These are phyloP conservation scores for Yamadazyma aaseri DNA, from an alignment of 1,139 yeast genomes.

Conservation along the genomic window DNA sequence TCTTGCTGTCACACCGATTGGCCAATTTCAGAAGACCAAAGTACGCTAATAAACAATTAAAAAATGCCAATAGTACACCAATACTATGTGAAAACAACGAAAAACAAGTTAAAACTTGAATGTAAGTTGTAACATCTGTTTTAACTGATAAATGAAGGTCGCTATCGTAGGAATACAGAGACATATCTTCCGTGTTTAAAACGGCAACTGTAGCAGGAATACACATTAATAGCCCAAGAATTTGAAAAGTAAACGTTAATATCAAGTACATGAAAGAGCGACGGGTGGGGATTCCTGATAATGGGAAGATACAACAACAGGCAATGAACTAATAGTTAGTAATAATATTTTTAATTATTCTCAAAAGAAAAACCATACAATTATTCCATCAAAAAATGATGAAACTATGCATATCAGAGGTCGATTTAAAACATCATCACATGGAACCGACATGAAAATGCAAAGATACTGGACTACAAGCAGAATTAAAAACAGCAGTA, in stretches of 20 bases:
- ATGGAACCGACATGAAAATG: conserved; percentile 42
- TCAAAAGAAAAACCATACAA: conserved; percentile 29
- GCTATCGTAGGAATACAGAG: conserved; percentile 23
- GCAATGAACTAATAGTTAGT: conserved; percentile 24
- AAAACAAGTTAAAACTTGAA: conserved; percentile 17
- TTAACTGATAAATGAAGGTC: conserved; percentile 11
- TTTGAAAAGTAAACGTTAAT: conserved; percentile 22
- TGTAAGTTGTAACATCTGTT: conserved; percentile 26
- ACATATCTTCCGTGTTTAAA: conserved; percentile 24
- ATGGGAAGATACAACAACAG: conserved; percentile 17
- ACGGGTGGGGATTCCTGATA: conserved; percentile 18
- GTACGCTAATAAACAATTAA: conserved; percentile 1
- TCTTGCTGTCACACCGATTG: conserved; percentile 20
- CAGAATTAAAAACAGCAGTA: conserved; percentile 27
- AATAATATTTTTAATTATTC: conserved; percentile 1
- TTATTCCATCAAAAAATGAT: conserved; percentile 24
- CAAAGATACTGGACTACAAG: conserved; percentile 38
- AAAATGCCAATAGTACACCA: conserved; percentile 9
- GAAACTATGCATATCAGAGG: conserved; percentile 33
- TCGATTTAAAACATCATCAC: conserved; percentile 40
- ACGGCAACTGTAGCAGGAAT: conserved; percentile 20
- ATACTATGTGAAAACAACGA: conserved; percentile 15
- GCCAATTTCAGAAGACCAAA: conserved; percentile 18
- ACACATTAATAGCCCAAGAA: conserved; percentile 20
- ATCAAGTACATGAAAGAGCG: conserved; percentile 19